Conservation (phyloP, 2,329 filamentous ascomycete genomes). For the Fusarium paranaense region DNA sequence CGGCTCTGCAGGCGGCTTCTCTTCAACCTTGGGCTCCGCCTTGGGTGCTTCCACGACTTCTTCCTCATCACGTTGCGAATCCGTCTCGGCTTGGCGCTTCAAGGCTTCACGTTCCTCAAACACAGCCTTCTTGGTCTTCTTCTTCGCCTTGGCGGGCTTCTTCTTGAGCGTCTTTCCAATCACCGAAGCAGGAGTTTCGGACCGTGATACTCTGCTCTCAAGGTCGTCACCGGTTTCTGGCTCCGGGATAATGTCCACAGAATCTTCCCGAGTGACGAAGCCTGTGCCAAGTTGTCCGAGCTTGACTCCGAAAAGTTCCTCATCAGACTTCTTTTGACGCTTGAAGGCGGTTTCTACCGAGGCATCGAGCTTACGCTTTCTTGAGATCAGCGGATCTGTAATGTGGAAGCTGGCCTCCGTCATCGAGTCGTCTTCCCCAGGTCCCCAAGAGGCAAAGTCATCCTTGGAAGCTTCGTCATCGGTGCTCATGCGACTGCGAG, state of each 20-base stretch:
- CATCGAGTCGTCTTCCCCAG: slow-evolving; percentile 72
- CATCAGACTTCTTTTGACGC: slow-evolving; percentile 82
- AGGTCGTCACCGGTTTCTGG: slow-evolving; percentile 58
- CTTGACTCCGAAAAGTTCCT: slow-evolving; percentile 79
- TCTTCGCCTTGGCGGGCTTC: slow-evolving; percentile 69
- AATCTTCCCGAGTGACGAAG: slow-evolving; percentile 58
- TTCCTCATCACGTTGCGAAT: slow-evolving; percentile 59
- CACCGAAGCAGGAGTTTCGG: slow-evolving; percentile 59
- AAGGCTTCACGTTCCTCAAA: slow-evolving; percentile 75
- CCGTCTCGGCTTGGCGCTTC: slow-evolving; percentile 65
- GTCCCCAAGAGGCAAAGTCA: slow-evolving; percentile 60
- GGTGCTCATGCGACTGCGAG: slow-evolving; percentile 78
- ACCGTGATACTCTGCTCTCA: slow-evolving; percentile 55
- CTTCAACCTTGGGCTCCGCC: slow-evolving; percentile 21
- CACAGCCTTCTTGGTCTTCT: slow-evolving; percentile 82
- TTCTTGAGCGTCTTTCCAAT: slow-evolving; percentile 67
- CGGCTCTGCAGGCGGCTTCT: slow-evolving; percentile 44
- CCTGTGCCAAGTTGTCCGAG: slow-evolving; percentile 65
- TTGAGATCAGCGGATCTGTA: slow-evolving; percentile 66
- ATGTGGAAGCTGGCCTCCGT: slow-evolving; percentile 79
- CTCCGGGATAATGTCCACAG: slow-evolving; percentile 64
- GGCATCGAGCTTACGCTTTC: slow-evolving; percentile 78
- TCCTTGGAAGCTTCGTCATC: slow-evolving; percentile 68
- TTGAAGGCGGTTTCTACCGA: slow-evolving; percentile 79
- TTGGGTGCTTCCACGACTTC: slow-evolving; percentile 33